Conservation (phyloP, 169 alveolate species). For the Plasmodium blacklocki region DNA sequence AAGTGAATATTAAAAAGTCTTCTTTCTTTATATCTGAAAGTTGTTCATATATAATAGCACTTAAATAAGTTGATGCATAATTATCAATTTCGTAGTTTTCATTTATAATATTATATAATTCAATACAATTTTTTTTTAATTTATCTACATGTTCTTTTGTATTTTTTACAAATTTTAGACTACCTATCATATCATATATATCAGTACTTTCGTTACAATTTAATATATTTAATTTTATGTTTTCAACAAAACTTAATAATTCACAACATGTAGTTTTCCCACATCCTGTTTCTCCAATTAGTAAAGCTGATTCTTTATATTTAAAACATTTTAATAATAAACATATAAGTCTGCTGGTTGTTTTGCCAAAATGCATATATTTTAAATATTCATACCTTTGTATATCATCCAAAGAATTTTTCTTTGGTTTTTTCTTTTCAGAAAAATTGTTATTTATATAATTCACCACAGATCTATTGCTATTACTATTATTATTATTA, state of each 20-base stretch:
- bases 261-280: slow-evolving; percentile 99
- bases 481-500: background rate
- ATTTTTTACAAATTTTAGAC: slow-evolving; percentile 92
- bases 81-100: slow-evolving; percentile 17
- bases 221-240: slow-evolving; percentile 84
- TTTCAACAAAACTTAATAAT: slow-evolving; percentile 88
- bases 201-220: slow-evolving; percentile 98
- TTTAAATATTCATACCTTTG: slow-evolving; percentile 61
- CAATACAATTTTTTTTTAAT: slow-evolving; percentile 62
- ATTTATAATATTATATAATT: slow-evolving; percentile 55
- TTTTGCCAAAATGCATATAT: slow-evolving; percentile 80
- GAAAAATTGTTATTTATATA: too few relatives aligned
- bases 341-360: slow-evolving; percentile 89
- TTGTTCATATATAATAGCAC: slow-evolving; percentile 68
- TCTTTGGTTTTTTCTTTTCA: too few relatives aligned
- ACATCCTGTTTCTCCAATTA: slow-evolving; percentile 99
- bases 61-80: slow-evolving; percentile 38
- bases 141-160: slow-evolving; percentile 60
- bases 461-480: too few relatives aligned
- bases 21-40: slow-evolving; percentile 60
- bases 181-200: slow-evolving; percentile 96
- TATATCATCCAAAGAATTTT: slow-evolving; percentile 26
- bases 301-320: slow-evolving; percentile 96
- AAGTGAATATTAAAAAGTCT: slow-evolving; percentile 22
- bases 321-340: slow-evolving; percentile 93